phyloP scores from a whole-genome alignment of 2,329 filamentous ascomycete genomes.

The Exserohilum turcica region DNA sequence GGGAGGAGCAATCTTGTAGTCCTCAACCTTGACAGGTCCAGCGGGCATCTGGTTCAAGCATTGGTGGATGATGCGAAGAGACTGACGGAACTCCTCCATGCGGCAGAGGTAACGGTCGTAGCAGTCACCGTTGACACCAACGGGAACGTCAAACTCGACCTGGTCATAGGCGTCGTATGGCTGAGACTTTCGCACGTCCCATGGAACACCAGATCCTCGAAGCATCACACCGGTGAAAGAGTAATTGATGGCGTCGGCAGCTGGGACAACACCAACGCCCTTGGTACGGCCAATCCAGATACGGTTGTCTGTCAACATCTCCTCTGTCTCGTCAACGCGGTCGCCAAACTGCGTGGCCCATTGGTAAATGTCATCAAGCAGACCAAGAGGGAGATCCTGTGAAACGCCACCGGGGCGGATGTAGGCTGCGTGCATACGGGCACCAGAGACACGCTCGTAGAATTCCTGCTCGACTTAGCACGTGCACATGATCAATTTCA shows the following conservation, averaged over 20 bases:
- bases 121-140: constrained; percentile 96
- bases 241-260: constrained; percentile 93
- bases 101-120: constrained; percentile 99
- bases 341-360: constrained; percentile 99
- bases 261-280: constrained; percentile 87
- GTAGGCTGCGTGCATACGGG: constrained; percentile 95
- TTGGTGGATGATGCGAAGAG: constrained; percentile 96
- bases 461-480: constrained; percentile 73
- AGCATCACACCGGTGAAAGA: constrained; percentile 98
- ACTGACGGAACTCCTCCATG: constrained; percentile 99
- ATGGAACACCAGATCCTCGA: constrained; percentile 92
- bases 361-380: constrained; percentile 98
- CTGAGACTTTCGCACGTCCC: constrained; percentile 94
- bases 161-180: constrained; percentile 98
- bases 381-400: constrained; percentile 89
- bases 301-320: constrained; percentile 97
- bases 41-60: constrained; percentile 99
- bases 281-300: constrained; percentile 97
- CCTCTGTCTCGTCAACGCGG: constrained; percentile 97
- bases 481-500: not conserved
- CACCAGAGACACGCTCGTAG: constrained; percentile 98
- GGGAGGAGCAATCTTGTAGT: constrained; percentile 97
- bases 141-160: constrained; percentile 97
- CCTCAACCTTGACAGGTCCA: constrained; percentile 91
- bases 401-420: constrained; percentile 95